A percentile compares a stretch with the other conserved stretches of the same genome.
Evolutionary conservation across 176 grass and related monocot species (phyloP).

Genomic region (Microstegium vimineum): DNA sequence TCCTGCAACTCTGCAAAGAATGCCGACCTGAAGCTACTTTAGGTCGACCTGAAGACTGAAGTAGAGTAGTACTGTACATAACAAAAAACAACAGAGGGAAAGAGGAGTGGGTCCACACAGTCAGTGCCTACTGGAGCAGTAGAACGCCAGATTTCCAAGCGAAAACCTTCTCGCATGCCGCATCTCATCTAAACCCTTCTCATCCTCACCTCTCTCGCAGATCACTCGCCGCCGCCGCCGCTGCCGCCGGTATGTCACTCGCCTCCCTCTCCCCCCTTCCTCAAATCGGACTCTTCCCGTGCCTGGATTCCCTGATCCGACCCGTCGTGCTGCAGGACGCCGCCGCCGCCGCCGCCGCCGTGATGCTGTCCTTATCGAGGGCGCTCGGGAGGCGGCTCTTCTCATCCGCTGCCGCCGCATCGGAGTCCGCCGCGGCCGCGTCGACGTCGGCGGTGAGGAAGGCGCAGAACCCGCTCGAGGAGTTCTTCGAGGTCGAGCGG

Average conservation of each 20-base stretch:
- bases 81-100: too few relatives aligned
- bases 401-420: slow-evolving; percentile 31
- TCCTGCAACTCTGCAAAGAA: neutral
- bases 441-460: slow-evolving; percentile 34
- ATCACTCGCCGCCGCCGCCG: slow-evolving; percentile 25
- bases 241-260: neutral
- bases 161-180: neutral
- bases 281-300: neutral
- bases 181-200: slow-evolving; percentile 26
- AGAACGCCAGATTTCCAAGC: neutral
- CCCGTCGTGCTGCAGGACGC: neutral
- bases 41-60: too few relatives aligned
- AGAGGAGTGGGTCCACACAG: neutral
- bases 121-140: neutral
- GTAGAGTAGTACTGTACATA: too few relatives aligned
- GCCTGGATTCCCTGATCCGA: neutral
- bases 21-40: neutral
- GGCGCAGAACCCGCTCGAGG: slow-evolving; percentile 79
- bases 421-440: slow-evolving; percentile 39
- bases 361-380: slow-evolving; percentile 71
- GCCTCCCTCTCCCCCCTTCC: neutral
- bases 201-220: neutral
- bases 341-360: neutral
- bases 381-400: slow-evolving; percentile 49
- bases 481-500: slow-evolving; percentile 89